phyloP scores from a whole-genome alignment of 2,329 filamentous ascomycete species.

The Didymella glomerata region DNA sequence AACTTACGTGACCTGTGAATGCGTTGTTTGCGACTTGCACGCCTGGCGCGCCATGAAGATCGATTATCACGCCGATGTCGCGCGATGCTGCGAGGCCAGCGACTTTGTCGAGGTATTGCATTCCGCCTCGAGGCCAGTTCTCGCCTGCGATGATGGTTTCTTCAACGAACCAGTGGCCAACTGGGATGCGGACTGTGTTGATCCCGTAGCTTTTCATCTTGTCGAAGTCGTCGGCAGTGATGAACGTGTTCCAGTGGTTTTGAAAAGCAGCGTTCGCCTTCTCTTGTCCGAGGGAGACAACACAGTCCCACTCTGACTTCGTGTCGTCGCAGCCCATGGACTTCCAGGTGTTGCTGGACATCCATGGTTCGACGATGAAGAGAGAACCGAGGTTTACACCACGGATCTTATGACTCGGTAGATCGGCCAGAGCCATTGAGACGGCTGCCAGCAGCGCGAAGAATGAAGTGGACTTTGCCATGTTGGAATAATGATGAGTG shows the following conservation, averaged over 20 bases:
- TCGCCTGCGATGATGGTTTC: slow-evolving; percentile 60
- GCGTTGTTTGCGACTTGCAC: slow-evolving; percentile 58
- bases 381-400: slow-evolving; percentile 64
- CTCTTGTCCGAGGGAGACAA: slow-evolving; percentile 58
- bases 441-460: not conserved
- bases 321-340: slow-evolving; percentile 57
- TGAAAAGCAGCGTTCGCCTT: slow-evolving; percentile 59
- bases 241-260: slow-evolving; percentile 61
- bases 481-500: not conserved
- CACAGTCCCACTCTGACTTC: slow-evolving; percentile 64
- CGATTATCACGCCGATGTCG: slow-evolving; percentile 64
- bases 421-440: not conserved
- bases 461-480: slow-evolving; percentile 1
- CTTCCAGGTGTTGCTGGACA: slow-evolving; percentile 58
- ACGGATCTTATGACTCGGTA: slow-evolving; percentile 55
- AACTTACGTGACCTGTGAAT: slow-evolving; percentile 57
- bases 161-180: slow-evolving; percentile 66
- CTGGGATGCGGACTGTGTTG: slow-evolving; percentile 64
- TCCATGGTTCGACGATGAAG: slow-evolving; percentile 66
- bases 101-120: slow-evolving; percentile 58
- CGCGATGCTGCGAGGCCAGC: slow-evolving; percentile 59
- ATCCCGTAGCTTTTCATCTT: slow-evolving; percentile 60
- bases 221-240: slow-evolving; percentile 59
- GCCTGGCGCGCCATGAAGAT: slow-evolving; percentile 63
- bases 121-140: slow-evolving; percentile 60